A percentile compares a stretch with the other conserved stretches of the same genome.
Evolutionary conservation across 2,329 filamentous ascomycete genomes (phyloP).

Genomic region (Sclerotinia glacialis): DNA sequence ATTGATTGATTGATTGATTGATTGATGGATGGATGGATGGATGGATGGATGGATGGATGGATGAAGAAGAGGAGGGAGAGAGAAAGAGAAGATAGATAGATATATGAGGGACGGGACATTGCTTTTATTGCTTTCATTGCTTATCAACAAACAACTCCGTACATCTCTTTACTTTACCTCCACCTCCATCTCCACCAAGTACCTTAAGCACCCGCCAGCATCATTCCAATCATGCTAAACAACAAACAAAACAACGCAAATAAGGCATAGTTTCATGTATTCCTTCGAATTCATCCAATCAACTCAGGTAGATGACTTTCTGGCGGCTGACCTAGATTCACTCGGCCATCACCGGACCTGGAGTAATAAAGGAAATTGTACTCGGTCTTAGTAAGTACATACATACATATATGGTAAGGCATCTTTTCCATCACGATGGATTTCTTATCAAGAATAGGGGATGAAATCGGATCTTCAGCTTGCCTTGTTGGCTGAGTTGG

Average conservation of each 20-base stretch:
- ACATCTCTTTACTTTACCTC: not conserved
- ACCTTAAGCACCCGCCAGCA: slow-evolving; percentile 8
- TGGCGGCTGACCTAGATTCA: slow-evolving; percentile 1
- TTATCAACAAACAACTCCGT: not conserved
- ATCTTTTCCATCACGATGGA: too few species aligned
- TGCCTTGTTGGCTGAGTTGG: slow-evolving; percentile 4
- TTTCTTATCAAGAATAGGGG: slow-evolving; percentile 1
- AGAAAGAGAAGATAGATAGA: not conserved
- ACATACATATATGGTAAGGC: not conserved
- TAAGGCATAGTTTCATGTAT: not conserved
- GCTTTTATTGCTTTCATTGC: slow-evolving; percentile 14
- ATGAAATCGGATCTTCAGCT: not conserved
- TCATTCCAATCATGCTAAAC: not conserved
- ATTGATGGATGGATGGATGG: too few species aligned
- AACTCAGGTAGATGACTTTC: not conserved
- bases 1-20: not conserved
- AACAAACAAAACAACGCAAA: slow-evolving; percentile 3
- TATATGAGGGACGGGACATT: not conserved
- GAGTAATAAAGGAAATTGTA: not conserved
- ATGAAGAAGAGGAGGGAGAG: not conserved
- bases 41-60: not conserved
- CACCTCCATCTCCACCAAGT: not conserved
- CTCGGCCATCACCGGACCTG: slow-evolving; percentile 3
- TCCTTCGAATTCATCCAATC: not conserved
- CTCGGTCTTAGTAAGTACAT: not conserved